Conservation (phyloP, 495 filamentous ascomycete species). For the Hypoxylon rickii region DNA sequence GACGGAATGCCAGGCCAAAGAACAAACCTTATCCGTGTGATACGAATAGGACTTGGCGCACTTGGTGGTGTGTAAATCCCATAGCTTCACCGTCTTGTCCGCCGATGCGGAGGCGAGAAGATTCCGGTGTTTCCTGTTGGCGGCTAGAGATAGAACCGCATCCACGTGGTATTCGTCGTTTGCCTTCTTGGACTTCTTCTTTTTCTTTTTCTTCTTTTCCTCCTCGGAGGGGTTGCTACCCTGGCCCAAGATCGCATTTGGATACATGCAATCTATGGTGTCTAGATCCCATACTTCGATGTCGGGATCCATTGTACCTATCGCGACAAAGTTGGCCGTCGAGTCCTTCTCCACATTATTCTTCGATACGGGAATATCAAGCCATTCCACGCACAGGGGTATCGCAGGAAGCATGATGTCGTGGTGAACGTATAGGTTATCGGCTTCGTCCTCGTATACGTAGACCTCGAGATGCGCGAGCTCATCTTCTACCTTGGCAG, state of each 20-base stretch:
- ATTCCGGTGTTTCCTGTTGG: constrained; percentile 90
- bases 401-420: constrained; percentile 99
- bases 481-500: constrained; percentile 94
- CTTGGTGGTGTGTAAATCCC: constrained; percentile 89
- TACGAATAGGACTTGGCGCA: constrained; percentile 95
- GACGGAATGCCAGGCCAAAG: constrained; percentile 85
- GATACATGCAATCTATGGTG: constrained; percentile 94
- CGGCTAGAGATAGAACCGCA: constrained; percentile 85
- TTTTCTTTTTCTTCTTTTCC: constrained; percentile 69
- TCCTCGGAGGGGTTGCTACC: constrained; percentile 55
- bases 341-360: constrained; percentile 58
- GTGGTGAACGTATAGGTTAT: constrained; percentile 98
- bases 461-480: constrained; percentile 96
- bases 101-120: constrained; percentile 95
- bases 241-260: constrained; percentile 94
- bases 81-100: constrained; percentile 95
- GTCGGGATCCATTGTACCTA: constrained; percentile 97
- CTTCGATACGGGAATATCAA: constrained; percentile 84
- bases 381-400: constrained; percentile 93
- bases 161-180: constrained; percentile 95
- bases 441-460: constrained; percentile 90
- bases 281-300: constrained; percentile 99
- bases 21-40: constrained; percentile 93
- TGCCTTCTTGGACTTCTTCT: constrained; percentile 82
- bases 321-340: constrained; percentile 84